Evolutionary conservation across 2,329 filamentous ascomycete genomes (phyloP), one percentile per base, ranked within the genome.

Genomic region (Arthroderma sp.): DNA sequence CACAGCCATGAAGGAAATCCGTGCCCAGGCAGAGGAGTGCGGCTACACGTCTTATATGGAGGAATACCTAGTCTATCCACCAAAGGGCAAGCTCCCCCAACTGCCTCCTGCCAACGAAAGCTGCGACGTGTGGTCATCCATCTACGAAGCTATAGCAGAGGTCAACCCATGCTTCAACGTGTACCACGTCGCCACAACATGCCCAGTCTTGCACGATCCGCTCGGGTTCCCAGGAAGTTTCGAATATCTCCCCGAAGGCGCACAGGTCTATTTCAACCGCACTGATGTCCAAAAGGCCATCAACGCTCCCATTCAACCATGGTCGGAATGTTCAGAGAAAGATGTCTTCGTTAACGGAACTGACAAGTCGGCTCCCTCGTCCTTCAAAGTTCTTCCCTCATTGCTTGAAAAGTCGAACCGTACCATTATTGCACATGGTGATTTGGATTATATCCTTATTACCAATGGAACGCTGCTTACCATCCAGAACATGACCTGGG

Each of bases 401-500:
- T 77, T 89, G 32, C 85, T 89, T 50, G 83, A 89, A 54, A 68
- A 70, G 30, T 83, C 82, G 1, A 71, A 81, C 39, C 80, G 81
- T 49, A 83, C 85, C 6, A 72, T 91, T 52, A 78, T 91, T 55
- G 80, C 72, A 2, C 83, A 88, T 55, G 85, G 83, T 7, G 66
- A 74, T 40, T 71, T 81, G 7, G 85, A 87, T 62, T 83, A 73
- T 56, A 71, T 83, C 48, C 70, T 85, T 6, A 67, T 81, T 27
- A 68, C 72, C 54, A 82, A 83, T 58, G 83, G 83, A 10, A 82
- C 82, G 0, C 68, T 89, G 1, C 66, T 85, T 5, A 73, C 74
- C 1, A 79, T 88, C 47, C 83, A 89, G 57, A 87, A 87, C 65
- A 85, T 88, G 78, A 87, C 82, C 0, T 89, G 79, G 78, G 76